Conservation (phyloP, 225 moss, liverwort and hornwort genomes). For the Bryoerythrophyllum caledonicum region DNA sequence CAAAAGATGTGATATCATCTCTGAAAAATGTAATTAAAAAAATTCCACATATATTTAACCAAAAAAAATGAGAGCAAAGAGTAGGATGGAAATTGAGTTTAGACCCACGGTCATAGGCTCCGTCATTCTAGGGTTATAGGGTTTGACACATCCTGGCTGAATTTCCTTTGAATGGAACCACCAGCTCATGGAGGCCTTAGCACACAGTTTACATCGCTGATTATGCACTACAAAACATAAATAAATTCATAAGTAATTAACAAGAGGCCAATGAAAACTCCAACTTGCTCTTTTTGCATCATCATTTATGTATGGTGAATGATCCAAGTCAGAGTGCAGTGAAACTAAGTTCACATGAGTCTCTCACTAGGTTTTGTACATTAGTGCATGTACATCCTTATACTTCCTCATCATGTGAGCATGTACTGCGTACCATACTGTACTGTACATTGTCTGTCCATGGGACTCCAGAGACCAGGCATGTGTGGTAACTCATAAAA, state of each 20-base stretch:
- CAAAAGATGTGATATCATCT: too few species aligned
- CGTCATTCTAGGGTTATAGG: too few species aligned
- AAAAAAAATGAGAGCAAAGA: too few species aligned
- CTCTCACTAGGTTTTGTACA: neutral
- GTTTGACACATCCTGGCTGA: neutral
- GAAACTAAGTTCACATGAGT: too few species aligned
- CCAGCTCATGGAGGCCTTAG: too few species aligned
- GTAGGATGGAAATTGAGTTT: too few species aligned
- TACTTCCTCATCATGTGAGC: neutral
- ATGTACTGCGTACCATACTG: neutral
- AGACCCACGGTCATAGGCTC: too few species aligned
- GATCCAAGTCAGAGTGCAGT: neutral
- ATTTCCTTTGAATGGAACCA: neutral
- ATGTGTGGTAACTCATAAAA: neutral
- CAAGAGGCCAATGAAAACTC: neutral
- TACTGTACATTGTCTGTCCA: neutral
- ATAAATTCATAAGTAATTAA: neutral
- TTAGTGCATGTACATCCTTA: neutral
- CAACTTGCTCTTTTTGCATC: neutral
- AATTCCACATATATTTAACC: too few species aligned
- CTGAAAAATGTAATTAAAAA: too few species aligned
- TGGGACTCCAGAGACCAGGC: neutral
- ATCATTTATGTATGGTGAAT: neutral
- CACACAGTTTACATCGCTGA: too few species aligned
- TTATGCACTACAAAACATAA: too few species aligned